Base-by-base conservation (phyloP, 2,329 filamentous ascomycete species). In the Aspergillus vadensis region DNA sequence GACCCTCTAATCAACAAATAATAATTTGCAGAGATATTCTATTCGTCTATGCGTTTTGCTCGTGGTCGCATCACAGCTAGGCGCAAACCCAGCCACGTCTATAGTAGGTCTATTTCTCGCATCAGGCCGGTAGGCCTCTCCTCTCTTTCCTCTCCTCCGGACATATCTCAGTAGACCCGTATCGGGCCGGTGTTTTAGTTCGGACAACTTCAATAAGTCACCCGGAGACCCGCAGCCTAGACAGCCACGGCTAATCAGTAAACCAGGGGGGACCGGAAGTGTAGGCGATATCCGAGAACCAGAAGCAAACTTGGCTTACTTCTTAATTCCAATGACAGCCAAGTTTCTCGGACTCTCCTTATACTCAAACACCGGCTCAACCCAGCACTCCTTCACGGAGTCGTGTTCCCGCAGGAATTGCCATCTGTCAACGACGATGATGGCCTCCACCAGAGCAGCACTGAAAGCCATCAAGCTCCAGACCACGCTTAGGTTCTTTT, bases 401-500 rank as follows among this genome's bases (percentile, higher is more conserved):
- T 89, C 85, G 53, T 96, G 91, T 78, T 99, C 94, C 60, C 82
- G 85, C 67, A 99, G 80, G 78, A 89, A 99, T 63, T 91, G 80
- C 91, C 92, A 99, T 49, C 95, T 85, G 80, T 99, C 95, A 49
- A 89, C 86, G 55, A 96, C 92, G 69, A 99, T 94, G 61, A 96
- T 81, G 32, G 92, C 91, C 80, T 99, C 95, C 2, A 96, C 88
- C 4, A 97, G 89, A 19, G 87, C 87, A 2, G 94, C 93, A 74
- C 92, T 96, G 70, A 97, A 97, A 1, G 95, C 93, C 94, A 99
- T 99, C 69, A 99, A 76, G 67, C 87, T 92, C 95, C 95, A 99
- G 61, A 96, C 86, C 7, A 96, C 84, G 70, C 90, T 92, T 41
- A 99, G 79, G 71, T 97, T 90, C 68, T 92, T 90, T 79, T 90